Percentiles rank a stretch among this genome's conserved stretches.
Conservation (phyloP, 2,329 filamentous ascomycete species). For the Xylaria digitata region DNA sequence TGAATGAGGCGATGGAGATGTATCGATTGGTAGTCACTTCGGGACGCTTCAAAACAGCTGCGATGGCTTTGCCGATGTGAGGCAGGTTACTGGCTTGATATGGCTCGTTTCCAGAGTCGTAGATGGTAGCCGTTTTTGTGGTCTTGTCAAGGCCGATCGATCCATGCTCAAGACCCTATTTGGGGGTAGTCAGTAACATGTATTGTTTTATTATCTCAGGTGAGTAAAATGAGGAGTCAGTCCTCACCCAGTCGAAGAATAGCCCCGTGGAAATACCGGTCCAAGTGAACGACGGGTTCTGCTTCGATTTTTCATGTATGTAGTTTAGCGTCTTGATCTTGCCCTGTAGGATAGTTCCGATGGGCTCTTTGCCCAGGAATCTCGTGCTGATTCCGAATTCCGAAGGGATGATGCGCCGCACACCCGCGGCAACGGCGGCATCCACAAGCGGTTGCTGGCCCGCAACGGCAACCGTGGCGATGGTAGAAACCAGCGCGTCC, state of each 20-base stretch:
- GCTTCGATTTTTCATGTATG: constrained; percentile 60
- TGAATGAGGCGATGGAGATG: constrained; percentile 67
- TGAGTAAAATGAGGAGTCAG: background rate
- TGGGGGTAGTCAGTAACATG: background rate
- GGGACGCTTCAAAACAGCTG: constrained; percentile 60
- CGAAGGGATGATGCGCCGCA: constrained; percentile 67
- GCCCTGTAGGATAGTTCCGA: constrained; percentile 44
- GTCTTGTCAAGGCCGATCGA: constrained; percentile 64
- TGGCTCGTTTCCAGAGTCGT: constrained; percentile 65
- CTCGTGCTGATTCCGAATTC: constrained; percentile 60
- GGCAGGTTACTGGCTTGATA: constrained; percentile 63
- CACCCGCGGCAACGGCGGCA: constrained; percentile 65
- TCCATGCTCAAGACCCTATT: constrained; percentile 58
- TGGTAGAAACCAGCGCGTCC: constrained; percentile 65
- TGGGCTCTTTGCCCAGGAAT: constrained; percentile 38
- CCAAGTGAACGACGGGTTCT: constrained; percentile 64
- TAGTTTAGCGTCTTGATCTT: constrained; percentile 59
- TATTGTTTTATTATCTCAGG: background rate
- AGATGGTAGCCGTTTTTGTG: constrained; percentile 63
- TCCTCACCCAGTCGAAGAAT: constrained; percentile 69
- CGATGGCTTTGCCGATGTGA: constrained; percentile 64
- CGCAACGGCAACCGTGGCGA: constrained; percentile 57
- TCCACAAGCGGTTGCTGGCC: constrained; percentile 64
- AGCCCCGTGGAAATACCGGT: constrained; percentile 67
- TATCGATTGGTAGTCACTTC: constrained; percentile 67